Evolutionary conservation across 352 stramenopile genomes (phyloP).

Genomic region (Plasmopara muralis): DNA sequence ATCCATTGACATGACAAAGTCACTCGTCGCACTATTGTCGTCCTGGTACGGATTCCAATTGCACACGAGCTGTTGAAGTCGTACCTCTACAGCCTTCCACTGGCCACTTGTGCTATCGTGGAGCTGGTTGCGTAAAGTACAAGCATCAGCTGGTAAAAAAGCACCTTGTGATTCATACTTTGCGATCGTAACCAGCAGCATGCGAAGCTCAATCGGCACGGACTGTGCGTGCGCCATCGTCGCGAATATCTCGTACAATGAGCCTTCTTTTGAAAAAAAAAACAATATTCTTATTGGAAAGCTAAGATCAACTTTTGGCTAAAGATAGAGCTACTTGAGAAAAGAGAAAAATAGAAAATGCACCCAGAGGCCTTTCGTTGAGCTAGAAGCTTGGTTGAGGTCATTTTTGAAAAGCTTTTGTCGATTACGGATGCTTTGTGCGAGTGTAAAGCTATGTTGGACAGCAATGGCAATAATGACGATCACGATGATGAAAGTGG

Average conservation of each 20-base stretch:
- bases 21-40: constrained; percentile 10
- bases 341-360: too few relatives aligned
- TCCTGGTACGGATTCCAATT: constrained; percentile 80
- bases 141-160: constrained; percentile 48
- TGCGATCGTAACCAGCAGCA: constrained; percentile 53
- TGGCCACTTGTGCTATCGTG: constrained; percentile 53
- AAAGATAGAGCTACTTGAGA: background rate
- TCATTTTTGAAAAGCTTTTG: constrained; percentile 17
- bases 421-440: constrained; percentile 4
- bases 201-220: constrained; percentile 19
- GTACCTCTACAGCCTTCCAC: constrained; percentile 50
- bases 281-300: background rate
- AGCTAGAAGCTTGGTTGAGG: background rate
- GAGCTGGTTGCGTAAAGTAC: constrained; percentile 60
- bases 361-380: too few relatives aligned
- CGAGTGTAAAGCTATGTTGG: constrained; percentile 9
- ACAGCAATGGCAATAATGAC: constrained; percentile 1
- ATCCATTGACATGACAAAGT: constrained; percentile 10
- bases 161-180: constrained; percentile 45
- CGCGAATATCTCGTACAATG: background rate
- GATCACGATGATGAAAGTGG: background rate
- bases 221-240: background rate
- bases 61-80: constrained; percentile 46
- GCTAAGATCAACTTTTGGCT: background rate
- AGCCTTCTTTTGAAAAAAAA: background rate